Percentiles rank a stretch among this genome's conserved stretches.
Evolutionary conservation across 768 basidiomycete genomes (phyloP).

Genomic region (Calvatia gigantea): DNA sequence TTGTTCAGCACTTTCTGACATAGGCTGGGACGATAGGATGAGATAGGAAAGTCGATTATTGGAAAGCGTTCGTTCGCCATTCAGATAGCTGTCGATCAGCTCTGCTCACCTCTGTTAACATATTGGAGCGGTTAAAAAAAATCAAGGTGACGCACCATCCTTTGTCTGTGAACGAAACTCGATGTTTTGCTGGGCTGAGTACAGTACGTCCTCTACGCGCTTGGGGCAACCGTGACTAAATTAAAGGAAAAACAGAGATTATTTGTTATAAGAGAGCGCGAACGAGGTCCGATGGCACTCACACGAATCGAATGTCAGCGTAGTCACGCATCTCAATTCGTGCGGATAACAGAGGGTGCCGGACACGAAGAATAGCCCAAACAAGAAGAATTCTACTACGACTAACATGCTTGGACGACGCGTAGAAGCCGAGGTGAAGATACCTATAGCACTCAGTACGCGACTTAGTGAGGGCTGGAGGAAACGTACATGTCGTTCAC

Average conservation of each 20-base stretch:
- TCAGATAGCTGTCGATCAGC: slow-evolving; percentile 68
- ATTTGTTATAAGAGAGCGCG: background rate
- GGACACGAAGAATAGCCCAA: slow-evolving; percentile 70
- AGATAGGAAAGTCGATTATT: slow-evolving; percentile 65
- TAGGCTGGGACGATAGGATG: slow-evolving; percentile 31
- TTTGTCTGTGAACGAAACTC: slow-evolving; percentile 49
- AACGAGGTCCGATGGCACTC: slow-evolving; percentile 21
- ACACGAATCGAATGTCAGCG: slow-evolving; percentile 67
- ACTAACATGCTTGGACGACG: slow-evolving; percentile 38
- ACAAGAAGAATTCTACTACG: slow-evolving; percentile 48
- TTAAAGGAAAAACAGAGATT: background rate
- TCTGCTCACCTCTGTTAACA: slow-evolving; percentile 29
- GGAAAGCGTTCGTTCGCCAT: slow-evolving; percentile 73
- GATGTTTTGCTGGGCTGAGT: slow-evolving; percentile 43
- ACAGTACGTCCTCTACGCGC: slow-evolving; percentile 40
- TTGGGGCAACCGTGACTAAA: slow-evolving; percentile 44
- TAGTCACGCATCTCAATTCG: slow-evolving; percentile 57
- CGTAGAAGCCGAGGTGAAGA: slow-evolving; percentile 66
- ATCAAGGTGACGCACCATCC: slow-evolving; percentile 40
- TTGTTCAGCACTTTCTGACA: slow-evolving; percentile 14
- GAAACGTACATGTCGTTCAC: slow-evolving; percentile 81
- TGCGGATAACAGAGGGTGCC: slow-evolving; percentile 73
- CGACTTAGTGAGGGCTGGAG: background rate
- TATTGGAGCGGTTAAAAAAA: background rate
- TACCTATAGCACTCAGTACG: slow-evolving; percentile 49